Conservation (phyloP, 371 early-diverging fungal species). For the Mucor lusitanicus region DNA sequence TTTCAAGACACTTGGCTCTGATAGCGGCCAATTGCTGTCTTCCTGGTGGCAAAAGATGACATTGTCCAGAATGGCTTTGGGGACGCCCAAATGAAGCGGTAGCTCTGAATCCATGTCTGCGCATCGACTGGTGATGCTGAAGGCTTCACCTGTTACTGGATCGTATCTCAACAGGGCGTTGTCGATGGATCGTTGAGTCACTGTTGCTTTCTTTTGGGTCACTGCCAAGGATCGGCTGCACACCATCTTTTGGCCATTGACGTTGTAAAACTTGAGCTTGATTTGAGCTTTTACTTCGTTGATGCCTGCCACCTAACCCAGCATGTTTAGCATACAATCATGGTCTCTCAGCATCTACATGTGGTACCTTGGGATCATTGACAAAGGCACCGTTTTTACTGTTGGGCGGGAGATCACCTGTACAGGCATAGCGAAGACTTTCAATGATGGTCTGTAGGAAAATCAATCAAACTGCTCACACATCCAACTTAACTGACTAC, state of each 20-base stretch:
- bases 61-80: constrained; percentile 94
- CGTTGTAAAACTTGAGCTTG: constrained; percentile 84
- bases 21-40: constrained; percentile 97
- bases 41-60: constrained; percentile 99
- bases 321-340: neutral
- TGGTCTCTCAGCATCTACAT: neutral
- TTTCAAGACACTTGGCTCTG: constrained; percentile 90
- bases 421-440: constrained; percentile 96
- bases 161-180: constrained; percentile 67
- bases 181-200: constrained; percentile 89
- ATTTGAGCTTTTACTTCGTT: constrained; percentile 96
- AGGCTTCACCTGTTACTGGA: constrained; percentile 62
- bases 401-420: constrained; percentile 97
- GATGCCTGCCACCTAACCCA: constrained; percentile 71
- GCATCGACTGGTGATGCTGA: constrained; percentile 79
- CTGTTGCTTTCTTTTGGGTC: constrained; percentile 66
- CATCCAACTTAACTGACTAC: neutral
- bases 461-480: neutral
- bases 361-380: constrained; percentile 92
- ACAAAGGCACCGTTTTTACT: constrained; percentile 93
- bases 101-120: constrained; percentile 90
- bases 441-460: constrained; percentile 92
- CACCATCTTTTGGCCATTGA: constrained; percentile 75
- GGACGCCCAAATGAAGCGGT: constrained; percentile 87
- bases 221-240: constrained; percentile 81